phyloP scores from a whole-genome alignment of 2,329 filamentous ascomycete genomes.

The Emmonsiellopsis sp. region DNA sequence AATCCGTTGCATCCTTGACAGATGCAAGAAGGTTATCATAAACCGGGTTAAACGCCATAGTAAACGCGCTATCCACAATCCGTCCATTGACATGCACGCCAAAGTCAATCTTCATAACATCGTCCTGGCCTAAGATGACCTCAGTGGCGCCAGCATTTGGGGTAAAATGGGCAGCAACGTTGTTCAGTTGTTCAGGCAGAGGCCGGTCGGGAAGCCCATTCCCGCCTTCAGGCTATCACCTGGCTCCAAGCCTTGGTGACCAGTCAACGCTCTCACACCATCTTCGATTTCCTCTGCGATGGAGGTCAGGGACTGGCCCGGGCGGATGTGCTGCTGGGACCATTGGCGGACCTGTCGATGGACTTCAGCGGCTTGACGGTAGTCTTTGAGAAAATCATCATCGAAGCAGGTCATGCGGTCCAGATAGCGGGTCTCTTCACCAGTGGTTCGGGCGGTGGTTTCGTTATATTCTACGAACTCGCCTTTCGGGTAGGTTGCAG shows the following conservation, averaged over 20 bases:
- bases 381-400: slow-evolving; percentile 42
- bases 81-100: slow-evolving; percentile 72
- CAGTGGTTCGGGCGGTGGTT: slow-evolving; percentile 38
- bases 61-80: slow-evolving; percentile 76
- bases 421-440: slow-evolving; percentile 39
- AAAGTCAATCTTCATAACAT: slow-evolving; percentile 78
- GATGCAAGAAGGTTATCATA: slow-evolving; percentile 68
- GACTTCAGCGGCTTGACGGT: slow-evolving; percentile 49
- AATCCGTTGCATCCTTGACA: slow-evolving; percentile 66
- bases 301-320: slow-evolving; percentile 40
- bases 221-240: slow-evolving; percentile 44
- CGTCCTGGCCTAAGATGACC: slow-evolving; percentile 58
- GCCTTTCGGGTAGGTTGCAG: slow-evolving; percentile 37
- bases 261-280: slow-evolving; percentile 42
- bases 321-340: slow-evolving; percentile 39
- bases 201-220: slow-evolving; percentile 48
- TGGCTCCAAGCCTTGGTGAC: slow-evolving; percentile 43
- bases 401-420: slow-evolving; percentile 34
- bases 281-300: slow-evolving; percentile 49
- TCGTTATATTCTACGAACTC: slow-evolving; percentile 36
- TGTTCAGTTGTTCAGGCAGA: slow-evolving; percentile 49
- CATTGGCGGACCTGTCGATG: slow-evolving; percentile 48
- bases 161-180: slow-evolving; percentile 48
- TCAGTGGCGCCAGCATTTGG: slow-evolving; percentile 56
- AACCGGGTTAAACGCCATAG: slow-evolving; percentile 63